Base-by-base conservation (phyloP, 345 rosid genomes). In the Rhodomyrtus tomentosa region DNA sequence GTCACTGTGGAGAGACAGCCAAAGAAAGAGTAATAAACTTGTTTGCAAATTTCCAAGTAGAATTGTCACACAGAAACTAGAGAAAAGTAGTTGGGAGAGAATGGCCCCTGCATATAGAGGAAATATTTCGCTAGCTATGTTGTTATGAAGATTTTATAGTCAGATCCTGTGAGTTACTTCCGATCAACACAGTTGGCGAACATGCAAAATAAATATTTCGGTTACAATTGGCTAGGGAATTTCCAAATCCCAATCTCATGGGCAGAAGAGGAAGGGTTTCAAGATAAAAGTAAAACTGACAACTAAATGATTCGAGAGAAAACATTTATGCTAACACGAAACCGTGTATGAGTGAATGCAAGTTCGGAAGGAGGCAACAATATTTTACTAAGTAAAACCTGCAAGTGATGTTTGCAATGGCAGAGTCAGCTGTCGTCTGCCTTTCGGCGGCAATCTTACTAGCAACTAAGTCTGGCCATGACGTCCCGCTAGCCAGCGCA, bases 381-480 rank as follows among this genome's bases (percentile, higher is more conserved):
- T 54, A 80, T 79, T 54, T 40, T 11, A 55, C 45, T 84, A 56
- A 81, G 50, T 76, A 62, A 86, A 86, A 96, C 98, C 99, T 95
- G 98, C 99, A 95, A 87, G 93, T 96, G 90, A 96, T 96, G 92
- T 96, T 96, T 50, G 99, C 98, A 82, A 96, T 95, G 80, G 99
- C 98, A 68, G 99, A 96, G 86, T 96, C 99, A 58, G 99, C 99
- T 3, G 98, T 95, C 45, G 88, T 83, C 88, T 96, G 98, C 81
- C 99, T 93, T 83, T 96, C 98, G 72, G 96, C 98, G 22, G 99
- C 99, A 82, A 96, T 96, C 93, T 95, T 96, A 87, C 99, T 95
- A 16, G 98, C 98, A 85, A 96, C 98, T 83, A 96, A 89, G 86
- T 96, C 99, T 36, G 98, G 99, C 98, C 99, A 96, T 49, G 99